These are phyloP conservation scores for Pyricularia sp. DNA, from an alignment of 2,329 filamentous ascomycete species.

Conservation along the genomic window DNA sequence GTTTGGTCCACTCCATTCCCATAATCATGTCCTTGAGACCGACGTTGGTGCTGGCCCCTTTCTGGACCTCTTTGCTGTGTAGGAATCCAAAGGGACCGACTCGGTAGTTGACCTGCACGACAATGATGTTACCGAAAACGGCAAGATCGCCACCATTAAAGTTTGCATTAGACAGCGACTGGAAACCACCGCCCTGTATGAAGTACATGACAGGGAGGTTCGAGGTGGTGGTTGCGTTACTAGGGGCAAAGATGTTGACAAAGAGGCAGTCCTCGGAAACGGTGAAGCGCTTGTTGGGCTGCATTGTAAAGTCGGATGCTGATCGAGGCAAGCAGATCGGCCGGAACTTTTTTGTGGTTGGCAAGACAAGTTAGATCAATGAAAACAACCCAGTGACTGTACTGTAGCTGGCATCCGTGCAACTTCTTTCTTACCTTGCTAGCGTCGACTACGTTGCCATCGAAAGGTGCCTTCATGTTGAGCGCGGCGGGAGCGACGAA, in stretches of 20 bases:
- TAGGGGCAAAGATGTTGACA: slow-evolving; percentile 54
- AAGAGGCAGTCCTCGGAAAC: slow-evolving; percentile 60
- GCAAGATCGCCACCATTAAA: slow-evolving; percentile 52
- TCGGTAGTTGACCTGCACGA: slow-evolving; percentile 69
- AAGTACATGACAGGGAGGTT: slow-evolving; percentile 26
- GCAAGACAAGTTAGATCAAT: background rate
- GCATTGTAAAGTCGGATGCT: slow-evolving; percentile 10
- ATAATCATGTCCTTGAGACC: slow-evolving; percentile 56
- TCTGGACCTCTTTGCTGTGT: slow-evolving; percentile 48
- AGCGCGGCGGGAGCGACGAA: slow-evolving; percentile 63
- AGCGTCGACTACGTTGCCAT: slow-evolving; percentile 33
- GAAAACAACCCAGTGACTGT: too few relatives aligned
- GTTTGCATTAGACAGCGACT: slow-evolving; percentile 30
- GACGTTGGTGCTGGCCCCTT: slow-evolving; percentile 37
- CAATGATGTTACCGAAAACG: slow-evolving; percentile 32
- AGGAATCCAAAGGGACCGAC: slow-evolving; percentile 69
- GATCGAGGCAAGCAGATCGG: slow-evolving; percentile 19
- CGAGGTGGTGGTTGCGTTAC: slow-evolving; percentile 33
- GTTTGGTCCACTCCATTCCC: slow-evolving; percentile 58
- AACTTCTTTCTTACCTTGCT: slow-evolving; percentile 30
- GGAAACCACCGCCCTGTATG: slow-evolving; percentile 45
- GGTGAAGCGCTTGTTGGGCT: slow-evolving; percentile 19
- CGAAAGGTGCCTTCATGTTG: slow-evolving; percentile 16
- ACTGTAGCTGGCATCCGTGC: background rate
- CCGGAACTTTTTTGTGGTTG: slow-evolving; percentile 12